These are phyloP conservation scores for Pezicula neosporulosa DNA, from an alignment of 2,329 filamentous ascomycete genomes.

Conservation along the genomic window DNA sequence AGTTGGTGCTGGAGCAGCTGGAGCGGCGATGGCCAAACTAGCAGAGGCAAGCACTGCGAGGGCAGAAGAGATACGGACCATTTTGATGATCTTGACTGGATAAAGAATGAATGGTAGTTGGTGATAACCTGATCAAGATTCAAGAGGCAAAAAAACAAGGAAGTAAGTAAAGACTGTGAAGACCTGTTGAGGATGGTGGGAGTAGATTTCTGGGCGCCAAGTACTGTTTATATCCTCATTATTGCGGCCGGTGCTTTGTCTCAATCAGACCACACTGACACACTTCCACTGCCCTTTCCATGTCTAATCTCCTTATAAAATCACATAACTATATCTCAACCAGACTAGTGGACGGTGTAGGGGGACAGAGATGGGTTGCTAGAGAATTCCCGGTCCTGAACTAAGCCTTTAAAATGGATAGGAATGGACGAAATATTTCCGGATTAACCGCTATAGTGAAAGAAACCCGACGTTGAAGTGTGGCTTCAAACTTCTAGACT, in stretches of 20 bases:
- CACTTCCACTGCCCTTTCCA: not conserved
- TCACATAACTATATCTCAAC: too few species aligned
- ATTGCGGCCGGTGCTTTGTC: not conserved
- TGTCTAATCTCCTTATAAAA: not conserved
- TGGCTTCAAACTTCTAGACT: too few species aligned
- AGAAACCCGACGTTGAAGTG: too few species aligned
- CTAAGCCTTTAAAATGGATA: too few species aligned
- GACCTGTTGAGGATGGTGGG: not conserved
- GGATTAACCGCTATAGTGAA: too few species aligned
- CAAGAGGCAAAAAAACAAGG: not conserved
- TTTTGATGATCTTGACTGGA: not conserved
- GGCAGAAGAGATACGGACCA: not conserved
- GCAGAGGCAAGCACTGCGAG: not conserved
- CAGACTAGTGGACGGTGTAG: too few species aligned
- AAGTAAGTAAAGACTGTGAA: not conserved
- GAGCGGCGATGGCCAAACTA: not conserved
- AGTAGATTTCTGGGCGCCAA: not conserved
- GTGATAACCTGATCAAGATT: not conserved
- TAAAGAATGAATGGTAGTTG: not conserved
- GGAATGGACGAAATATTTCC: too few species aligned
- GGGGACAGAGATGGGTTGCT: too few species aligned
- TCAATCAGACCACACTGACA: too few species aligned
- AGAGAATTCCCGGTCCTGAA: too few species aligned
- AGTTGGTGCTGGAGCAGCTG: conserved; percentile 7
- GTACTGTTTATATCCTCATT: not conserved